phyloP scores from a whole-genome alignment of 148 eudicot genomes.

The Vaccinium macrocarpon region DNA sequence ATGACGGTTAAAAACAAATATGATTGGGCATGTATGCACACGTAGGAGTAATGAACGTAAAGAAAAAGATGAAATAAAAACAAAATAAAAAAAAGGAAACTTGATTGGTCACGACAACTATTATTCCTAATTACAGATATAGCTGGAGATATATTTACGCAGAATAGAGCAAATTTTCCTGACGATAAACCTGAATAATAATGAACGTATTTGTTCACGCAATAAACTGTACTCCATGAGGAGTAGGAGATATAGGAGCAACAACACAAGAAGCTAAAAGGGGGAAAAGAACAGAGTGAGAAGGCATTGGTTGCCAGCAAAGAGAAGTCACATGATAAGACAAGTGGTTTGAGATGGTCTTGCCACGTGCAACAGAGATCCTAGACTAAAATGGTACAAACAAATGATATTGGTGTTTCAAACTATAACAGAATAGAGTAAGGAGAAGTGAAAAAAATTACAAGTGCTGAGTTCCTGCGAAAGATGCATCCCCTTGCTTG shows the following conservation, averaged over 20 bases:
- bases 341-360: background rate
- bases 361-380: background rate
- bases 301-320: background rate
- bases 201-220: background rate
- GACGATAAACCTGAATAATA: background rate
- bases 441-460: background rate
- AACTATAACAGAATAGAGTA: background rate
- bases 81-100: background rate
- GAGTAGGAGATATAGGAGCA: background rate
- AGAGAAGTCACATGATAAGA: background rate
- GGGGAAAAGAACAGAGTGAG: background rate
- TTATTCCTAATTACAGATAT: background rate
- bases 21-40: conserved; percentile 9
- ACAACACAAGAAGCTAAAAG: background rate
- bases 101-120: background rate
- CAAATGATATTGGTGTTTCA: background rate
- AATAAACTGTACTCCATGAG: background rate
- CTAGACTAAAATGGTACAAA: background rate
- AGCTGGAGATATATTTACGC: too few relatives aligned
- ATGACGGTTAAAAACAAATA: background rate
- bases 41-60: background rate
- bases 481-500: background rate
- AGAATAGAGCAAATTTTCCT: background rate
- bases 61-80: background rate
- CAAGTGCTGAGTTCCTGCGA: background rate